phyloP scores from a whole-genome alignment of 768 basidiomycete genomes.

The Lactarius trivialis region DNA sequence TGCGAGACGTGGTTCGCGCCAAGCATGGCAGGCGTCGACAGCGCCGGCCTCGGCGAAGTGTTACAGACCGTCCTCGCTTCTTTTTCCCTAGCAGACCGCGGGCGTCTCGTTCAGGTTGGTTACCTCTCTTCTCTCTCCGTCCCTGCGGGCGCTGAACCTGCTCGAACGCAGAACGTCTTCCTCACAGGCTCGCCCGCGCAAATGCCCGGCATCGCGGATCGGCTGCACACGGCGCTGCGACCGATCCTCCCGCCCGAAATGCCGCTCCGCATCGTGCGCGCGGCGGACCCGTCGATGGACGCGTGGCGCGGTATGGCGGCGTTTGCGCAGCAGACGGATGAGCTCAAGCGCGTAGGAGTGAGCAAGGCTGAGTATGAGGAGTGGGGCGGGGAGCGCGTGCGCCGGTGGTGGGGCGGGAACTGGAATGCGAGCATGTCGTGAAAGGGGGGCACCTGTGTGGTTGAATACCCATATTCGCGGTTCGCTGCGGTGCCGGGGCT shows the following conservation, averaged over 20 bases:
- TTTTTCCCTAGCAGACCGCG: constrained; percentile 62
- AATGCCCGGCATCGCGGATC: constrained; percentile 58
- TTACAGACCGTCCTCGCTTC: constrained; percentile 74
- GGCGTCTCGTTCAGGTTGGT: constrained; percentile 66
- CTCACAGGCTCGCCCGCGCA: constrained; percentile 79
- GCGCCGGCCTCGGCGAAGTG: constrained; percentile 90
- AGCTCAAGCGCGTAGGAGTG: constrained; percentile 50
- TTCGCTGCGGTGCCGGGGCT: not conserved
- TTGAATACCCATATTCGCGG: not conserved
- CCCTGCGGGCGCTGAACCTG: not conserved
- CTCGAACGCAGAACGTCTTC: constrained; percentile 66
- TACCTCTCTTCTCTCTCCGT: not conserved
- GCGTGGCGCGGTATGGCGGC: constrained; percentile 93
- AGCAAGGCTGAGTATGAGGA: constrained; percentile 85
- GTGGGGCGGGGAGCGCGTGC: constrained; percentile 79
- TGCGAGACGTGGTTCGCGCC: constrained; percentile 87
- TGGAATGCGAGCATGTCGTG: constrained; percentile 45
- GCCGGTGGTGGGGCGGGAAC: constrained; percentile 91
- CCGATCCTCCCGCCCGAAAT: constrained; percentile 83
- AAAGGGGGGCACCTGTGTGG: not conserved
- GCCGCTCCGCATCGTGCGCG: constrained; percentile 54
- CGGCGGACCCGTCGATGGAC: constrained; percentile 62
- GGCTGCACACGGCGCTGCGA: constrained; percentile 67
- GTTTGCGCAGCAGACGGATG: constrained; percentile 49
- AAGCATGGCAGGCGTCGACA: constrained; percentile 55